phyloP scores from a whole-genome alignment of 192 early-diverging fungal species.

The Radiomyces spectabilis region DNA sequence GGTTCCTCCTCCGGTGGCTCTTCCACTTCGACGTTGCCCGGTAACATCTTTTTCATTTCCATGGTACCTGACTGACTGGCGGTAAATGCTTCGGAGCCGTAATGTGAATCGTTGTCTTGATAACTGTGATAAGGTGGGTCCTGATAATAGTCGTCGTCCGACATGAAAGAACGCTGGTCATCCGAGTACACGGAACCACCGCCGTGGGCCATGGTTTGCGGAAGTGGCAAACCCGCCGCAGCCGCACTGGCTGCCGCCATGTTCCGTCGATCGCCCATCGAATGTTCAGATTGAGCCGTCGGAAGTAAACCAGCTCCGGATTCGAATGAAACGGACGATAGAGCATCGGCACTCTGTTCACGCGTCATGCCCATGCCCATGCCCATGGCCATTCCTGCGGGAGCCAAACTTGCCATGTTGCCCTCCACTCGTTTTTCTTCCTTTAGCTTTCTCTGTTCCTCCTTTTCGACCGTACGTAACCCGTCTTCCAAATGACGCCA shows the following conservation, averaged over 20 bases:
- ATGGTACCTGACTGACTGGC: background rate
- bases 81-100: constrained; percentile 19
- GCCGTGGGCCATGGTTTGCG: background rate
- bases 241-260: constrained; percentile 2
- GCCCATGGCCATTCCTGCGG: background rate
- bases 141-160: constrained; percentile 24
- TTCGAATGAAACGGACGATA: constrained; percentile 21
- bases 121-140: constrained; percentile 4
- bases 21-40: constrained; percentile 25
- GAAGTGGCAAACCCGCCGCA: constrained; percentile 12
- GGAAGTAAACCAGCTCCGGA: constrained; percentile 15
- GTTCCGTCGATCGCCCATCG: constrained; percentile 1
- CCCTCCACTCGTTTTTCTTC: constrained; percentile 31
- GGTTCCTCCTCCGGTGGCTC: constrained; percentile 45
- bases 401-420: constrained; percentile 1
- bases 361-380: constrained; percentile 5
- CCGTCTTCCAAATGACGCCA: constrained; percentile 84
- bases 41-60: constrained; percentile 15
- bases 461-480: constrained; percentile 64
- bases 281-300: background rate
- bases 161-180: constrained; percentile 28
- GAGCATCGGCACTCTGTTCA: constrained; percentile 15
- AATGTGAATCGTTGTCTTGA: constrained; percentile 20
- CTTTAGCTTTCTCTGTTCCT: constrained; percentile 34
- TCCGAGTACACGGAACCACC: constrained; percentile 26